These are phyloP conservation scores for Sugiyamaella novakii DNA, from an alignment of 1,139 yeast genomes.

Conservation along the genomic window DNA sequence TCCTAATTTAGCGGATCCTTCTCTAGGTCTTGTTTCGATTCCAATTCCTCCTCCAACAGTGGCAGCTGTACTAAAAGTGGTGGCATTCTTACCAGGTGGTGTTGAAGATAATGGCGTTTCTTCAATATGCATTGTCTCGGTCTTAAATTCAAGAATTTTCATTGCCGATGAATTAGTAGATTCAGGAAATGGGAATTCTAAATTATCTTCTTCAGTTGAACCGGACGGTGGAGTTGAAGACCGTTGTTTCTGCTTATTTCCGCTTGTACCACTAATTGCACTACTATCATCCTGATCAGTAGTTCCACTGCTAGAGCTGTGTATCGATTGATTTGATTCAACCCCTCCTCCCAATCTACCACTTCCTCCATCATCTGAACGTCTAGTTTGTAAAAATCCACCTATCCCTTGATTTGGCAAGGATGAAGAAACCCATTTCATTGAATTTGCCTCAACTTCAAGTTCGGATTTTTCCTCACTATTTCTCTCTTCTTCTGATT, in stretches of 20 bases:
- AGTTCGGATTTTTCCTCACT: conserved; percentile 4
- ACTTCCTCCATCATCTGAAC: conserved; percentile 10
- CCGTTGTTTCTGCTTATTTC: conserved; percentile 7
- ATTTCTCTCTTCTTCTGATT: not conserved
- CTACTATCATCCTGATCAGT: not conserved
- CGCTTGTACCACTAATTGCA: not conserved
- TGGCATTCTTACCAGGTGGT: not conserved
- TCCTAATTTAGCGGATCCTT: conserved; percentile 15
- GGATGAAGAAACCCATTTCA: conserved; percentile 16
- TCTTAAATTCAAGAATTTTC: conserved; percentile 20
- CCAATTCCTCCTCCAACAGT: conserved; percentile 2
- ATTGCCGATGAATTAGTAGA: conserved; percentile 10
- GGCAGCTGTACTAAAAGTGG: not conserved
- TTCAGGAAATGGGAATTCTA: conserved; percentile 12
- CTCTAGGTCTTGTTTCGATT: conserved; percentile 10
- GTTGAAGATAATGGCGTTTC: conserved; percentile 1
- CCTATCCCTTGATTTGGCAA: conserved; percentile 7
- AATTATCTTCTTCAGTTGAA: conserved; percentile 4
- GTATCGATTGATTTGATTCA: conserved; percentile 11
- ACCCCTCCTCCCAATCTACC: not conserved
- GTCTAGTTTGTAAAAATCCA: conserved; percentile 10
- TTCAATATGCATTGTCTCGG: conserved; percentile 25
- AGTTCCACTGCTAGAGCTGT: conserved; percentile 5
- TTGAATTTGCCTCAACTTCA: not conserved
- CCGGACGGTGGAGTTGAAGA: not conserved